Base-by-base conservation (phyloP, 1,139 yeast genomes). In the Suhomyces ambrosiae region DNA sequence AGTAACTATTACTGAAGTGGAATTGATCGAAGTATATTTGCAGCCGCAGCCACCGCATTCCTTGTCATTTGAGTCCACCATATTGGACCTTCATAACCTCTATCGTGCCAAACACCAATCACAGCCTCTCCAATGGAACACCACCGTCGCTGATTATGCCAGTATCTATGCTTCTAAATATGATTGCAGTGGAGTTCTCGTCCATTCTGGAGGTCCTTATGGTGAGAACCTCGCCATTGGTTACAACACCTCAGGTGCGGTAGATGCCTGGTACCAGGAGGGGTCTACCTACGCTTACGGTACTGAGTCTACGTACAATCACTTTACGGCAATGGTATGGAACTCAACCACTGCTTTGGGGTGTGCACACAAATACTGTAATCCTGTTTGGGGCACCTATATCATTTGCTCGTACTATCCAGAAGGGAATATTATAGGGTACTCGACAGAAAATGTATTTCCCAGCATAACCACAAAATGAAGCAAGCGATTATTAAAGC, bases 361-460 rank as follows among this genome's bases (percentile, higher is more conserved):
- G 3, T 54, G 60, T 32, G 49, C 52, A 17, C 48, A 27, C 42
- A 38, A 46, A 11, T 24, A 29, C 12, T 44, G 48, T 16, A 71
- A 70, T 42, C 51, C 61, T 18, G 64, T 61, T 37, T 76, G 77
- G 72, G 79, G 79, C 17, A 61, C 64, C 37, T 82, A 80, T 59
- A 65, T 80, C 38, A 71, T 80, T 23, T 82, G 88, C 61, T 72
- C 77, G 33, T 82, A 82, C 58, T 60, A 66, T 47, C 73, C 79
- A n/a, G 71, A 77, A 21, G 90, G 90, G 35, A 83, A 83, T 60
- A 61, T 75, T 24, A 61, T 74, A 35, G 79, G 74, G 0, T 38
- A 47, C 3, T 52, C 52, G 7, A 27, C 44, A 4, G 32, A 40
- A 23, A 66, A 66, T 41, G 68, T 66, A 3, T 58, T 65, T 40